Conservation (phyloP, 495 filamentous ascomycete species). For the Penicillium lividum region DNA sequence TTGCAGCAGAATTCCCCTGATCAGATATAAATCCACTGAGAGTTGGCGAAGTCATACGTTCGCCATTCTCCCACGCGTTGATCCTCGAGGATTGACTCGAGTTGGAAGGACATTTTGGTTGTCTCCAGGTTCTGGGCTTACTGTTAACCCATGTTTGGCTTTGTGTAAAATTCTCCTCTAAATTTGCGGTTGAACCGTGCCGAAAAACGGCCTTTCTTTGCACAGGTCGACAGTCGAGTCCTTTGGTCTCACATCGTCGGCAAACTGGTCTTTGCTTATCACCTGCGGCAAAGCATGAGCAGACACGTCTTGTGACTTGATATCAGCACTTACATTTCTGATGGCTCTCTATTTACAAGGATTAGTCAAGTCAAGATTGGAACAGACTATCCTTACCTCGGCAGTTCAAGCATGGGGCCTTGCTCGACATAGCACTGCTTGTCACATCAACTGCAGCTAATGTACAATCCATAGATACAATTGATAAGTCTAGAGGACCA, state of each 20-base stretch:
- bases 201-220: conserved; percentile 19
- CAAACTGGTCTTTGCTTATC: conserved; percentile 21
- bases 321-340: conserved; percentile 1
- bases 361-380: background rate
- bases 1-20: background rate
- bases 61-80: background rate
- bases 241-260: conserved; percentile 16
- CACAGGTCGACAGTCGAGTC: conserved; percentile 17
- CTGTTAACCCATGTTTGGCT: conserved; percentile 25
- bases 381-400: conserved; percentile 7
- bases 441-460: conserved; percentile 1
- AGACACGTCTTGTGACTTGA: background rate
- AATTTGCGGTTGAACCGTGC: conserved; percentile 22
- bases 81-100: background rate
- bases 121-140: conserved; percentile 17
- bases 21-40: background rate
- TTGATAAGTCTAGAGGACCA: background rate
- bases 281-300: background rate
- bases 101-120: background rate
- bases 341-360: background rate
- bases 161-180: conserved; percentile 16
- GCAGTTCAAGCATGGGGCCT: conserved; percentile 16
- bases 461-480: background rate
- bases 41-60: background rate
- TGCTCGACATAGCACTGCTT: conserved; percentile 1